These are phyloP conservation scores for Anthracocystis setariae DNA, from an alignment of 1,284 basidiomycete genomes.

Conservation along the genomic window DNA sequence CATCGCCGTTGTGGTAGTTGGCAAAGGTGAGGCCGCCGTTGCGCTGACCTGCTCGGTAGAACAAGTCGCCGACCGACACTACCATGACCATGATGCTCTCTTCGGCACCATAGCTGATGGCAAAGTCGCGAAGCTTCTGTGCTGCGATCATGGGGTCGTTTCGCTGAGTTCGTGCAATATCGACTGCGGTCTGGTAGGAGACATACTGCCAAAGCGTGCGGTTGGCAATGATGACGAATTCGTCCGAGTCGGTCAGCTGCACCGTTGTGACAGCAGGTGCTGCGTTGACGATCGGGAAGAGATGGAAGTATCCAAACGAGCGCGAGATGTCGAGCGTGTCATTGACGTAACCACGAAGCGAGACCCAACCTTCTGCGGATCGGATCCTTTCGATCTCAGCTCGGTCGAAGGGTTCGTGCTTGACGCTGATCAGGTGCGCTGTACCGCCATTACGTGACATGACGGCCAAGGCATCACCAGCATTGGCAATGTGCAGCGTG, in stretches of 20 bases:
- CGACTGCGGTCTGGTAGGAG: slow-evolving; percentile 94
- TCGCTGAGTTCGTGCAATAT: slow-evolving; percentile 85
- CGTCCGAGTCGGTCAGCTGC: slow-evolving; percentile 84
- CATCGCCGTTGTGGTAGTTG: slow-evolving; percentile 39
- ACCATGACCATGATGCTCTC: slow-evolving; percentile 99
- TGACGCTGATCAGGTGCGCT: slow-evolving; percentile 79
- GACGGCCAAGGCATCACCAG: slow-evolving; percentile 88
- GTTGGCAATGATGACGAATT: slow-evolving; percentile 96
- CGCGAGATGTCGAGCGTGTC: slow-evolving; percentile 91
- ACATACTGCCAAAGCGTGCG: slow-evolving; percentile 92
- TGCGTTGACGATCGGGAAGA: slow-evolving; percentile 90
- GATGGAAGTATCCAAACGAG: slow-evolving; percentile 92
- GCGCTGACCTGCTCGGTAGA: slow-evolving; percentile 70
- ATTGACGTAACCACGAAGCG: slow-evolving; percentile 90
- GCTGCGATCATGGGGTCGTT: slow-evolving; percentile 95
- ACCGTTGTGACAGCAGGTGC: slow-evolving; percentile 81
- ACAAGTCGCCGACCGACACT: slow-evolving; percentile 82
- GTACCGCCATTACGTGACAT: slow-evolving; percentile 81
- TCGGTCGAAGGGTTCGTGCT: slow-evolving; percentile 90
- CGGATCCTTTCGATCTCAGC: slow-evolving; percentile 87
- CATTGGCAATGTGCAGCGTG: slow-evolving; percentile 89
- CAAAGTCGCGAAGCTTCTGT: slow-evolving; percentile 94
- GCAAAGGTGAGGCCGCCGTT: slow-evolving; percentile 32
- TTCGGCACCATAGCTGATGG: slow-evolving; percentile 94
- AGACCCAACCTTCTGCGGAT: slow-evolving; percentile 93